Conservation (phyloP, 106 monocot species). For the Dendrobium catenatum region DNA sequence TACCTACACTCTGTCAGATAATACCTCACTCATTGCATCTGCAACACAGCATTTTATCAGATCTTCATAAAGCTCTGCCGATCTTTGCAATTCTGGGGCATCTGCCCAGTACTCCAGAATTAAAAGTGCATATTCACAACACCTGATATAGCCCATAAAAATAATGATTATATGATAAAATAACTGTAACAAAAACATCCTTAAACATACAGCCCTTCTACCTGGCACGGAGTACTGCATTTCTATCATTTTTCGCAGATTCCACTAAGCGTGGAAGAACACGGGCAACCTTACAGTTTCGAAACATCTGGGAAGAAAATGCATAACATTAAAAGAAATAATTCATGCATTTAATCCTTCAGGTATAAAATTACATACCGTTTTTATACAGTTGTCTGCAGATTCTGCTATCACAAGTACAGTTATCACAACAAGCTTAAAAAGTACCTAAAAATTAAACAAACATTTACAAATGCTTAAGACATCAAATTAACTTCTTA, state of each 20-base stretch:
- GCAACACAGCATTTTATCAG: constrained; percentile 94
- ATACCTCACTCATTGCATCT: constrained; percentile 99
- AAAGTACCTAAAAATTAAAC: constrained; percentile 52
- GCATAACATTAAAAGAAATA: not conserved
- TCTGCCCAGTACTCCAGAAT: constrained; percentile 99
- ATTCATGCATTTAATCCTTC: not conserved
- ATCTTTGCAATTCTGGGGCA: constrained; percentile 93
- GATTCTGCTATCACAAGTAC: constrained; percentile 99
- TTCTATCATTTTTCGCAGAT: constrained; percentile 87
- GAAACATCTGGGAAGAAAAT: constrained; percentile 59
- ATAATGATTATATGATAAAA: constrained; percentile 16
- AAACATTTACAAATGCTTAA: not conserved
- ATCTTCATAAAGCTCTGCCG: constrained; percentile 97
- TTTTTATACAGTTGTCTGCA: constrained; percentile 97
- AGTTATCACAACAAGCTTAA: constrained; percentile 99
- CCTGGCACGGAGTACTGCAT: constrained; percentile 95
- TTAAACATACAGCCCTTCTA: constrained; percentile 10
- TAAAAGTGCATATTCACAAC: constrained; percentile 97
- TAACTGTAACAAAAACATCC: not conserved
- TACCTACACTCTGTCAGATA: not conserved
- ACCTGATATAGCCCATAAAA: constrained; percentile 35
- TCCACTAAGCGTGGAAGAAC: constrained; percentile 84
- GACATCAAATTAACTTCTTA: not conserved
- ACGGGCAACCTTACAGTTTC: constrained; percentile 95
- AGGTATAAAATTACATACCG: constrained; percentile 36